phyloP scores from a whole-genome alignment of 192 early-diverging fungal species.

The Geranomyces variabilis region DNA sequence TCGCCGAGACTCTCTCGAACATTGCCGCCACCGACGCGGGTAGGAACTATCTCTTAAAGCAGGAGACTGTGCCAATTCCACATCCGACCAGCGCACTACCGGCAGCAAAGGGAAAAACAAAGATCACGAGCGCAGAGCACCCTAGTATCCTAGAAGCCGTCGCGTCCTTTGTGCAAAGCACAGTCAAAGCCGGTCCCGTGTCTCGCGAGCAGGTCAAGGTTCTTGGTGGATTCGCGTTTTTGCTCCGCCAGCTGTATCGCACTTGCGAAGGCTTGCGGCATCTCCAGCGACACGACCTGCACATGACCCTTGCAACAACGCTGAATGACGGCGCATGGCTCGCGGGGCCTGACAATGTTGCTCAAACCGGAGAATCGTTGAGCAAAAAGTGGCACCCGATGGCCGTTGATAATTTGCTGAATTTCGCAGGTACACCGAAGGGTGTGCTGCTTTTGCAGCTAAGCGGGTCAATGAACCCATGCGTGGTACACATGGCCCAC shows the following conservation, averaged over 20 bases:
- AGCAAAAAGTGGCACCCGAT: slow-evolving; percentile 43
- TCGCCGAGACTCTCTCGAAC: slow-evolving; percentile 46
- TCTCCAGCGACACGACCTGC: slow-evolving; percentile 41
- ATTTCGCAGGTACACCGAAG: slow-evolving; percentile 55
- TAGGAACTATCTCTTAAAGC: slow-evolving; percentile 36
- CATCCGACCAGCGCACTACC: not conserved
- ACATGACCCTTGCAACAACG: slow-evolving; percentile 37
- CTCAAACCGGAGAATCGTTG: slow-evolving; percentile 4
- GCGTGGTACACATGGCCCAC: slow-evolving; percentile 53
- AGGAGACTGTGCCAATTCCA: slow-evolving; percentile 6
- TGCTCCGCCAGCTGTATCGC: slow-evolving; percentile 55
- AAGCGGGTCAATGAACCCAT: slow-evolving; percentile 47
- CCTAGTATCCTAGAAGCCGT: slow-evolving; percentile 29
- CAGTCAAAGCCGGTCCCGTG: not conserved
- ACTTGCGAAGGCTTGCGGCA: slow-evolving; percentile 48
- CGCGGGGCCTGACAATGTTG: not conserved
- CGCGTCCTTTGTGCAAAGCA: slow-evolving; percentile 29
- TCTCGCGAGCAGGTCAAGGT: slow-evolving; percentile 21
- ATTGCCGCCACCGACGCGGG: slow-evolving; percentile 48
- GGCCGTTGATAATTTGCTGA: slow-evolving; percentile 53
- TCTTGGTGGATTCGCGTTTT: slow-evolving; percentile 47
- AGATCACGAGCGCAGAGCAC: slow-evolving; percentile 1
- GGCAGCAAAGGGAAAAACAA: not conserved
- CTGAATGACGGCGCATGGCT: slow-evolving; percentile 18
- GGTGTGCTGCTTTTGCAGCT: slow-evolving; percentile 50